A percentile compares a stretch with the other conserved stretches of the same genome.
Conservation (phyloP, 495 filamentous ascomycete species). For the Tuber melanosporum region DNA sequence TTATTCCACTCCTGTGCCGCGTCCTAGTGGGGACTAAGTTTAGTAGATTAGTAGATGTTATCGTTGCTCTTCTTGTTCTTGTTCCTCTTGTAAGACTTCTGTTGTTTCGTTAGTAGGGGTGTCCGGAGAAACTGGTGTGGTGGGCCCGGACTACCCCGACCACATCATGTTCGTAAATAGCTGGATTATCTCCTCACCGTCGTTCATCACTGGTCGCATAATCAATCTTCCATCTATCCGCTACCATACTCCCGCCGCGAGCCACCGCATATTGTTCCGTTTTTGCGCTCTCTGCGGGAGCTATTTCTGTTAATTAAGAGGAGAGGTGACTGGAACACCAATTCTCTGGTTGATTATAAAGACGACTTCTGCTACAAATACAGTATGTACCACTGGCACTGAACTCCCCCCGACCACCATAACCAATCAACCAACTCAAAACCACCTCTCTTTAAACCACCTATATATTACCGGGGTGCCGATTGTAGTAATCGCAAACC, state of each 20-base stretch:
- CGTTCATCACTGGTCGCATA: background rate
- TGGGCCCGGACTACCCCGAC: too few relatives aligned
- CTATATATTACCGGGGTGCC: background rate
- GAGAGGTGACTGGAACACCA: background rate
- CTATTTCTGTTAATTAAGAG: background rate
- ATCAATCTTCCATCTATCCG: background rate
- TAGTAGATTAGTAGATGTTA: background rate
- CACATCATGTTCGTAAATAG: background rate
- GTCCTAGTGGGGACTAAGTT: background rate
- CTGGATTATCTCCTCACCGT: background rate
- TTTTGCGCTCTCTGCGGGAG: background rate
- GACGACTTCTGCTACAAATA: background rate
- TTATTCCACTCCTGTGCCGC: background rate
- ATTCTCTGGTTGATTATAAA: background rate
- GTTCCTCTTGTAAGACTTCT: background rate
- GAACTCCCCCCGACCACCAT: background rate
- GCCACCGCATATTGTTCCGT: background rate
- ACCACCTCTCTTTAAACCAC: background rate
- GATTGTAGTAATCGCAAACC: background rate
- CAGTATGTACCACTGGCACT: background rate
- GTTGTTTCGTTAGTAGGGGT: background rate
- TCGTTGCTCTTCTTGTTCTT: background rate
- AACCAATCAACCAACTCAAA: background rate
- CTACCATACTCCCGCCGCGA: background rate
- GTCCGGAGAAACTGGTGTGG: background rate